Evolutionary conservation across 2,329 filamentous ascomycete species (phyloP), one percentile per base, ranked within the genome.

Genomic region (Nothopassalora personata): DNA sequence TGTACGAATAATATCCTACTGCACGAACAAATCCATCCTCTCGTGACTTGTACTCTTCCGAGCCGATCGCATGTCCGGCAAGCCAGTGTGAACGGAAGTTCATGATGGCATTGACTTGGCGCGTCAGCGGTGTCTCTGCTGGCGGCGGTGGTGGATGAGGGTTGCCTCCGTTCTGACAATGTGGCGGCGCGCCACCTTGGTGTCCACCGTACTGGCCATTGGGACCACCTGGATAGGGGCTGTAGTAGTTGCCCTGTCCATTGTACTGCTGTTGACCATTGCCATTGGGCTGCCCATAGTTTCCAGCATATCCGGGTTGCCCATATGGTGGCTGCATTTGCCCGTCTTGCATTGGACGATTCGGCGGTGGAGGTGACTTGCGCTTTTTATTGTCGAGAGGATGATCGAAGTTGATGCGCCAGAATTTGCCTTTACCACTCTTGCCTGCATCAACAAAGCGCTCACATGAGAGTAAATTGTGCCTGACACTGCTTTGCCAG

Each of bases 401-500:
- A 5, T 82, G 79, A 10, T 81, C 80, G 27, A 81, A 79, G 50
- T 84, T 81, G 65, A 86, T 79, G 57, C 81, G 79, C 84, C 84
- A 87, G 54, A 83, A 80, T 75, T 81, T 85, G 50, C 84, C 84
- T 71, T 86, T 86, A 56, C 84, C 84, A 69, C 69, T 77, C 60
- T 78, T 81, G 64, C 85, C 83, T 15, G 81, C 82, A 65, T 85
- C 84, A 69, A 81, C 79, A 67, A 86, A 86, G 72, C 79, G 75
- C 73, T 82, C 68, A 72, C 82, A 75, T 75, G 86, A 74, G 68
- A 82, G 74, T 71, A 87, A 75, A 59, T 87, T 87, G 69, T 87
- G 85, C 34, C 85, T 80, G 39, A 87, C 84, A 75, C 83, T 86
- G 34, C 83, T 86, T 60, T 86, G 84, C 85, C 85, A 87, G 13